Base-by-base conservation (phyloP, 331 rosid species). In the Prunus yedoensis region DNA sequence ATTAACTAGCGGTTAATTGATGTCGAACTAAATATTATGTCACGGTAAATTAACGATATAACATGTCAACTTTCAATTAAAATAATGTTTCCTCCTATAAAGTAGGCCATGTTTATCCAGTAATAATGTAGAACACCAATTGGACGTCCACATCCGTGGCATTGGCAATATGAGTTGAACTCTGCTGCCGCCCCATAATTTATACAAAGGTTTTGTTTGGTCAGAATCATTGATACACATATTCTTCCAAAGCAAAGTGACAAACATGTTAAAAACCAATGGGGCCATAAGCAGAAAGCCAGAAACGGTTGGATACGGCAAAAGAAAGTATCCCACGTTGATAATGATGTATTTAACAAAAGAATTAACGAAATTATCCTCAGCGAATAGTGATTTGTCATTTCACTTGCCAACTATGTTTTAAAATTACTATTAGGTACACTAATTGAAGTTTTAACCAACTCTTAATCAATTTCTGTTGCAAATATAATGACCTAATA, bases 361-460 rank as follows among this genome's bases (percentile, higher is more conserved):
- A 51, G 1, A 25, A 4, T 0, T 3, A 46, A 68, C 60, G 61
- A 74, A 59, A n/a, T 47, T 47, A 15, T 58, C 71, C 79, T 9
- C 9, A 60, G 20, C 6, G 21, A 1, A 25, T 25, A 71, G 1
- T 25, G 15, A 66, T 65, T 38, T 65, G 70, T 61, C 68, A 74
- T 62, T 81, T 76, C 32, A 76, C 83, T 59, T 51, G 54, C 61
- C 66, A 45, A 46, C 28, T 14, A 77, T 56, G 43, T 6, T 38
- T 86, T 76, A 66, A 75, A 72, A 53, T 74, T 27, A 66, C 82
- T 30, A 75, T 88, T 86, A 83, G 78, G 88, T 83, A 82, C 49
- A 50, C 74, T 83, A 81, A 87, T 83, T 84, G 86, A 86, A 79
- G 68, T 69, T 46, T 66, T 75, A 21, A 87, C 89, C 54, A 80